Percentiles rank a stretch among this genome's conserved stretches.
Evolutionary conservation across 2,329 filamentous ascomycete genomes (phyloP).

Genomic region (Aspergillus fructus): DNA sequence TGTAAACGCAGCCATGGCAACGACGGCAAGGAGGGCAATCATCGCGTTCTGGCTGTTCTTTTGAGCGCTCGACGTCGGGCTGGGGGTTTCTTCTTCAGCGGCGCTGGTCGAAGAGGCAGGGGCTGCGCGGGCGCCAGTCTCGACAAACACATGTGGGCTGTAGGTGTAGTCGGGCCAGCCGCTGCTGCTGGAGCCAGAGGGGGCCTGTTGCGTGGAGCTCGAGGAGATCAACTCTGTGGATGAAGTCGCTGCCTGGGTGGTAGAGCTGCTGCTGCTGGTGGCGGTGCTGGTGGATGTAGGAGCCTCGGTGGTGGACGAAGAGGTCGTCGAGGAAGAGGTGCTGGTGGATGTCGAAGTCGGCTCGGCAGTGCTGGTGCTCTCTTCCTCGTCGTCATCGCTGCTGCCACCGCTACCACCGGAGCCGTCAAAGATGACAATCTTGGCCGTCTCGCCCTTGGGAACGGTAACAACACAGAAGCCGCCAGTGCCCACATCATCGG

Average conservation of each 20-base stretch:
- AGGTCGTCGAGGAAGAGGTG: conserved; percentile 13
- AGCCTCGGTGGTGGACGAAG: conserved; percentile 13
- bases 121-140: conserved; percentile 6
- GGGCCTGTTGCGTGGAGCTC: conserved; percentile 3
- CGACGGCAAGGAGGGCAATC: conserved; percentile 25
- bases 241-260: conserved; percentile 9
- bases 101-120: conserved; percentile 16
- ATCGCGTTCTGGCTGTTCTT: conserved; percentile 15
- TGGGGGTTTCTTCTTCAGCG: conserved; percentile 16
- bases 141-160: conserved; percentile 13
- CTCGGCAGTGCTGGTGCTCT: conserved; percentile 10
- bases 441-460: conserved; percentile 63
- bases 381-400: conserved; percentile 11
- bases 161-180: conserved; percentile 16
- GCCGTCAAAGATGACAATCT: conserved; percentile 62
- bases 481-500: conserved; percentile 65
- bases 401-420: conserved; percentile 22
- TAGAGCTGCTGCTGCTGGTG: conserved; percentile 13
- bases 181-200: conserved; percentile 9
- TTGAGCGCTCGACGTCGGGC: conserved; percentile 22
- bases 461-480: conserved; percentile 77
- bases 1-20: conserved; percentile 20
- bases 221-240: conserved; percentile 4
- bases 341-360: conserved; percentile 12
- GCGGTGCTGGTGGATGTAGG: conserved; percentile 10